Percentiles rank a stretch among this genome's conserved stretches.
These are phyloP conservation scores for Malassezia sympodialis DNA, from an alignment of 1,284 basidiomycete species.

Conservation along the genomic window DNA sequence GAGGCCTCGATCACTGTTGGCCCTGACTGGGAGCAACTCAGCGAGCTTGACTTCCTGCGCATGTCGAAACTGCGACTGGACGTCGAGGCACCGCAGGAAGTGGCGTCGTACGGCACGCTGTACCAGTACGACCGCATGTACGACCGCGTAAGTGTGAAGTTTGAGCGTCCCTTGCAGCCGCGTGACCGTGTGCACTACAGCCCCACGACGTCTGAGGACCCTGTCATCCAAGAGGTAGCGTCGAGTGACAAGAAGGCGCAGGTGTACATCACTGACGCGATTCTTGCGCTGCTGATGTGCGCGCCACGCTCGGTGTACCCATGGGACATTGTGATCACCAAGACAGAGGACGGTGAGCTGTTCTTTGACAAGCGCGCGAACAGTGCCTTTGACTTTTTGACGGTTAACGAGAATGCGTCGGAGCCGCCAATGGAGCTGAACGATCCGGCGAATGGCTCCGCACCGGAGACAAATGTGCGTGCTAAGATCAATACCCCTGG, in stretches of 20 bases:
- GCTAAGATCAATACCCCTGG: slow-evolving; percentile 80
- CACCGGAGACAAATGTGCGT: slow-evolving; percentile 30
- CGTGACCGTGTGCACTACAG: slow-evolving; percentile 96
- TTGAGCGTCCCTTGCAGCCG: slow-evolving; percentile 76
- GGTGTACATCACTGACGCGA: slow-evolving; percentile 92
- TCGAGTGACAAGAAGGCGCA: slow-evolving; percentile 55
- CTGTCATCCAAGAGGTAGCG: slow-evolving; percentile 49
- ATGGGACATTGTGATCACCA: slow-evolving; percentile 94
- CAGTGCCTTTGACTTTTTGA: slow-evolving; percentile 88
- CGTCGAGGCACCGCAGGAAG: slow-evolving; percentile 52
- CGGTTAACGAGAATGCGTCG: slow-evolving; percentile 95
- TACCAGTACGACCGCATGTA: slow-evolving; percentile 90
- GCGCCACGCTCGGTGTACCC: slow-evolving; percentile 90
- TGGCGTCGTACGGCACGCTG: slow-evolving; percentile 73
- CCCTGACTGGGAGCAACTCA: slow-evolving; percentile 81
- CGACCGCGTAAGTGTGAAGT: slow-evolving; percentile 81
- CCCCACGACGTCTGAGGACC: slow-evolving; percentile 92
- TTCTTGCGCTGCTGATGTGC: slow-evolving; percentile 92
- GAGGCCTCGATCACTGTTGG: slow-evolving; percentile 91
- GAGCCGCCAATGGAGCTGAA: slow-evolving; percentile 84
- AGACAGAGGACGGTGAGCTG: slow-evolving; percentile 74
- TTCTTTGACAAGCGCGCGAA: slow-evolving; percentile 93
- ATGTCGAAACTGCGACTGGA: slow-evolving; percentile 82
- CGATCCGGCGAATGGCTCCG: slow-evolving; percentile 55
- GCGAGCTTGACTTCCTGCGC: slow-evolving; percentile 94